Percentiles rank a stretch among this genome's conserved stretches.
Conservation (phyloP, 129 eudicot genomes). For the Helichrysum umbraculigerum region DNA sequence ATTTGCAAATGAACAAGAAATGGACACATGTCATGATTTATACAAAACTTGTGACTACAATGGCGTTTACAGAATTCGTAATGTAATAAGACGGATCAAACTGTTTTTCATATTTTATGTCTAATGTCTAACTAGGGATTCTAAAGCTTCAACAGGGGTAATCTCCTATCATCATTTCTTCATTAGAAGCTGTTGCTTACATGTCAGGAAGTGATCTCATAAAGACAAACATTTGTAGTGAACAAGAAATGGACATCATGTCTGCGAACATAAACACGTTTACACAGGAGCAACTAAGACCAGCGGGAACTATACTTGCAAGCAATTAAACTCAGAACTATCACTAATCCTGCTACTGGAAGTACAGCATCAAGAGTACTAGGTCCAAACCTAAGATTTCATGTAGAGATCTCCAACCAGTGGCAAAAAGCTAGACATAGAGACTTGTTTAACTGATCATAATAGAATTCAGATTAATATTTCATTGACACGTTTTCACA, state of each 20-base stretch:
- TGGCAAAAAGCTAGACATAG: neutral
- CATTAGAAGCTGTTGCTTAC: neutral
- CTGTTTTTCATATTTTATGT: neutral
- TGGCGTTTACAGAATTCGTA: too few species aligned
- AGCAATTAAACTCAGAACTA: neutral
- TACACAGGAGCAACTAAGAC: neutral
- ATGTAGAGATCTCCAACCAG: neutral
- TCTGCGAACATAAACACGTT: neutral
- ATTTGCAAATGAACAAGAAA: too few species aligned
- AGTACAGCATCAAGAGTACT: neutral
- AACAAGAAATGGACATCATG: neutral
- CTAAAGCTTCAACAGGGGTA: neutral
- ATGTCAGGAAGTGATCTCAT: neutral
- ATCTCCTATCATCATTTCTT: neutral
- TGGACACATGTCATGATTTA: too few species aligned
- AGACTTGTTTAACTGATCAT: neutral
- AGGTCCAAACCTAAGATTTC: neutral
- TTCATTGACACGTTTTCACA: conserved; percentile 1
- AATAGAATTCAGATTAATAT: neutral
- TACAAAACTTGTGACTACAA: too few species aligned
- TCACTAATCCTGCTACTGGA: neutral
- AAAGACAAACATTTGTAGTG: neutral
- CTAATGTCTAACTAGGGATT: neutral
- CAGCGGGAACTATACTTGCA: neutral
- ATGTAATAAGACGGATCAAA: too few species aligned